Evolutionary conservation across 2,329 filamentous ascomycete genomes (phyloP), one percentile per base, ranked within the genome.

Genomic region (Penicillium griseofulvum): DNA sequence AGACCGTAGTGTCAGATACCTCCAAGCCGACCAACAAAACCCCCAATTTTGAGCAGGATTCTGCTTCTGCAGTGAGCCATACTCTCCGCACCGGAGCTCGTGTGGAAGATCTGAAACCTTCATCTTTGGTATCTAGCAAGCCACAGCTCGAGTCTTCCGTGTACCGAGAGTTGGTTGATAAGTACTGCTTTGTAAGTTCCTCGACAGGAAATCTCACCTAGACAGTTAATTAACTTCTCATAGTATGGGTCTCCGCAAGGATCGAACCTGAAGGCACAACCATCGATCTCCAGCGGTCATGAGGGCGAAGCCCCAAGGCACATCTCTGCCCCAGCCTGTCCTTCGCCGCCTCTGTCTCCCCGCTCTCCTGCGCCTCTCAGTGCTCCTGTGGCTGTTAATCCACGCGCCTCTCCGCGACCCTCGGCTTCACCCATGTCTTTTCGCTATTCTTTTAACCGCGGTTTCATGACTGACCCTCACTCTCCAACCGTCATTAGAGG

Each of bases 111-210:
- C 67, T 62, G 63, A 76, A 80, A 51, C 84, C 74, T 69, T 83
- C 76, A 79, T 83, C 69, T 71, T 80, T 79, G 65, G 77, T 82
- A 14, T 79, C 81, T 37, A 82, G 83, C 68, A 85, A 87, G 68
- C 86, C 87, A 42, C 81, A 84, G 68, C 87, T 96, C 63, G 85
- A 92, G 57, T 95, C 91, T 61, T 87, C 90, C 57, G 92, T 93
- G 57, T 97, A 99, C 74, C 90, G 95, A 77, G 94, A 99, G 77
- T 84, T 99, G 63, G 89, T 99, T 75, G 92, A 96, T 81, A 97
- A 96, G 81, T 99, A 96, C 82, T 99, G 94, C 83, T 99, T 97
- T 85, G 93, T 97, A 93, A 86, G 93, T 96, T 83, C 41, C 22
- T 51, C n/a, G 10, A 52, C 37, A 28, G n/a, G 28, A 33, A 33